phyloP scores from a whole-genome alignment of 202 grass and related monocot genomes.

The Setaria italica region DNA sequence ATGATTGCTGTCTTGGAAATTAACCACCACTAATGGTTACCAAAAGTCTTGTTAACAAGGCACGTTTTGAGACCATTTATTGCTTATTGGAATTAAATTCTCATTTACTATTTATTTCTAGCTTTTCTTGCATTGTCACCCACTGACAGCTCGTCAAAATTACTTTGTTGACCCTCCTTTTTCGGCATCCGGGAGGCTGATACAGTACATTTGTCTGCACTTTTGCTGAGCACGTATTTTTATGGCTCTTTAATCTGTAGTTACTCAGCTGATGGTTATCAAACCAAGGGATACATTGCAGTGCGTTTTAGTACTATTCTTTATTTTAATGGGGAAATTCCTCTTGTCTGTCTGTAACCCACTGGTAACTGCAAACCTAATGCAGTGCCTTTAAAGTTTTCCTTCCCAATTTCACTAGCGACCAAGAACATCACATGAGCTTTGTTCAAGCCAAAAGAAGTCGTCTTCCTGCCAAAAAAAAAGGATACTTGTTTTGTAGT shows the following conservation, averaged over 20 bases:
- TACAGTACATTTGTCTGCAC: constrained; percentile 31
- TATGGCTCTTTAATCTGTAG: constrained; percentile 32
- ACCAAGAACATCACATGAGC: neutral
- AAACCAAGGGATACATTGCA: neutral
- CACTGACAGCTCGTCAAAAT: constrained; percentile 35
- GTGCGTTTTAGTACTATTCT: neutral
- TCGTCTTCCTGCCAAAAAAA: neutral
- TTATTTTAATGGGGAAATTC: constrained; percentile 29
- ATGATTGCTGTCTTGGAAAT: constrained; percentile 16
- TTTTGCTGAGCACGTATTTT: constrained; percentile 45
- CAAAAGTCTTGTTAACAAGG: neutral
- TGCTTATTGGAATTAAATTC: neutral
- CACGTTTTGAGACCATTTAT: constrained; percentile 30
- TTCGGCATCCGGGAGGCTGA: constrained; percentile 1
- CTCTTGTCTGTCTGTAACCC: constrained; percentile 18
- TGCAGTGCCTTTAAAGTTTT: constrained; percentile 11
- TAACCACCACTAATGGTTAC: neutral
- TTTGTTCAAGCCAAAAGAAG: constrained; percentile 16
- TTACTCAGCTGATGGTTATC: constrained; percentile 7
- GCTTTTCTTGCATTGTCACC: neutral
- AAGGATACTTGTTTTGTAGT: constrained; percentile 27
- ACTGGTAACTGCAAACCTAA: constrained; percentile 39
- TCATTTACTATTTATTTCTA: neutral
- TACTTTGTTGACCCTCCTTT: constrained; percentile 38
- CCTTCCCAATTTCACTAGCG: constrained; percentile 15